Evolutionary conservation across 2,329 filamentous ascomycete species (phyloP).

Genomic region (Calonectria fujianensis): DNA sequence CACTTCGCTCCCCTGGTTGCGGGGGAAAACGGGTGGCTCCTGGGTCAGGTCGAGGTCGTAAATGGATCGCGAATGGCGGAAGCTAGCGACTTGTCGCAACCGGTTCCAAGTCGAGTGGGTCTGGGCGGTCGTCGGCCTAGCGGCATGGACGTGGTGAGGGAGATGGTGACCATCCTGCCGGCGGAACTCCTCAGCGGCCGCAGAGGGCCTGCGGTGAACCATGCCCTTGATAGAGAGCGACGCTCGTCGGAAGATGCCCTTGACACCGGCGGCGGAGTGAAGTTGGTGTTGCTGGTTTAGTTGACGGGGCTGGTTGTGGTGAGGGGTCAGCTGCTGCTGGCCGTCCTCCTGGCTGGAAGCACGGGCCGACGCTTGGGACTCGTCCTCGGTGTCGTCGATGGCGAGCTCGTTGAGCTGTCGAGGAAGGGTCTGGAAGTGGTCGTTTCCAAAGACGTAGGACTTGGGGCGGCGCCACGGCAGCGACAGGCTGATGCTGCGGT

Average conservation of each 20-base stretch:
- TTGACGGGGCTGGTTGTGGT: slow-evolving; percentile 53
- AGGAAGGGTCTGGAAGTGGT: slow-evolving; percentile 56
- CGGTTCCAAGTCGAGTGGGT: slow-evolving; percentile 67
- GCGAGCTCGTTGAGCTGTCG: slow-evolving; percentile 57
- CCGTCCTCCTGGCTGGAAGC: slow-evolving; percentile 51
- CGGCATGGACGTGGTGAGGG: slow-evolving; percentile 39
- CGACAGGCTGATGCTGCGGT: slow-evolving; percentile 71
- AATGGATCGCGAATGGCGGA: slow-evolving; percentile 68
- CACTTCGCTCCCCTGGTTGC: slow-evolving; percentile 56
- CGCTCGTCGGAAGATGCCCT: slow-evolving; percentile 72
- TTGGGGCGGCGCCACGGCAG: slow-evolving; percentile 70
- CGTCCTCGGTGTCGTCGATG: slow-evolving; percentile 58
- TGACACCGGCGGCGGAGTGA: slow-evolving; percentile 62
- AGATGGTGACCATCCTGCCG: slow-evolving; percentile 51
- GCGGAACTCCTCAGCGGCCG: slow-evolving; percentile 58
- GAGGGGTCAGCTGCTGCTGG: slow-evolving; percentile 44
- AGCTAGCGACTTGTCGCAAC: slow-evolving; percentile 70
- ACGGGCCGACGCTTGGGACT: slow-evolving; percentile 49
- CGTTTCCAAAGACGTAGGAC: slow-evolving; percentile 61
- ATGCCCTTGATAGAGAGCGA: slow-evolving; percentile 74
- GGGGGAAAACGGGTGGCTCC: slow-evolving; percentile 48
- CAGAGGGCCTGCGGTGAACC: slow-evolving; percentile 69
- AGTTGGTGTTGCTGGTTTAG: slow-evolving; percentile 54
- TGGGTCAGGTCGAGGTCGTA: slow-evolving; percentile 63
- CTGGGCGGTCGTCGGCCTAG: slow-evolving; percentile 68